Evolutionary conservation across 2,329 filamentous ascomycete genomes (phyloP).

Genomic region (Pyrenophora graminea): DNA sequence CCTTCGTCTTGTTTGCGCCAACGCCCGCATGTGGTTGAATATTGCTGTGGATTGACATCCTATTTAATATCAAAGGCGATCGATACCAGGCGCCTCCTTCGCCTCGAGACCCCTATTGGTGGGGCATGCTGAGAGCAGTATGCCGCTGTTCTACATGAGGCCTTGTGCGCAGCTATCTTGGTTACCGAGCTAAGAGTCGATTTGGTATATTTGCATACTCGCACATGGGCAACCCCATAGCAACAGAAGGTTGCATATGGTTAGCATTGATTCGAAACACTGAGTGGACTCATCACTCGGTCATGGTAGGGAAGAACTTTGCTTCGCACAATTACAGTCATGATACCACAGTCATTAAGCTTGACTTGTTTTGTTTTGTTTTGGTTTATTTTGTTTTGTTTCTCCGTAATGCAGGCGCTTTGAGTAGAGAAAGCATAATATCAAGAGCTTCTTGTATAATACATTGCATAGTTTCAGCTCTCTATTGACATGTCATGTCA

Average conservation of each 20-base stretch:
- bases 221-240: not conserved
- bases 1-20: not conserved
- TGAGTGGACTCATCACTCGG: not conserved
- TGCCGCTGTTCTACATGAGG: not conserved
- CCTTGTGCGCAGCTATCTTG: not conserved
- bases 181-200: not conserved
- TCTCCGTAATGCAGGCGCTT: slow-evolving; percentile 2
- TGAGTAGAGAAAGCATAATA: not conserved
- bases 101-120: no score
- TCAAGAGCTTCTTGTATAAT: not conserved
- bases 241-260: not conserved
- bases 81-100: no score
- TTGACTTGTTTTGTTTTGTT: slow-evolving; percentile 2
- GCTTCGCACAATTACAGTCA: not conserved
- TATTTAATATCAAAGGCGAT: no score
- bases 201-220: slow-evolving; percentile 2
- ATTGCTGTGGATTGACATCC: no score
- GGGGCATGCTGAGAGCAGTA: not conserved
- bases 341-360: slow-evolving; percentile 12
- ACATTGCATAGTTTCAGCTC: no score
- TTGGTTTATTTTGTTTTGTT: not conserved
- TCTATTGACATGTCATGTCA: not conserved
- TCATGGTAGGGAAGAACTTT: not conserved
- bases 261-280: not conserved
- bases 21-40: not conserved